Evolutionary conservation across 2,329 filamentous ascomycete genomes (phyloP), one percentile per base, ranked within the genome.

Genomic region (Diaporthe citrichinensis): DNA sequence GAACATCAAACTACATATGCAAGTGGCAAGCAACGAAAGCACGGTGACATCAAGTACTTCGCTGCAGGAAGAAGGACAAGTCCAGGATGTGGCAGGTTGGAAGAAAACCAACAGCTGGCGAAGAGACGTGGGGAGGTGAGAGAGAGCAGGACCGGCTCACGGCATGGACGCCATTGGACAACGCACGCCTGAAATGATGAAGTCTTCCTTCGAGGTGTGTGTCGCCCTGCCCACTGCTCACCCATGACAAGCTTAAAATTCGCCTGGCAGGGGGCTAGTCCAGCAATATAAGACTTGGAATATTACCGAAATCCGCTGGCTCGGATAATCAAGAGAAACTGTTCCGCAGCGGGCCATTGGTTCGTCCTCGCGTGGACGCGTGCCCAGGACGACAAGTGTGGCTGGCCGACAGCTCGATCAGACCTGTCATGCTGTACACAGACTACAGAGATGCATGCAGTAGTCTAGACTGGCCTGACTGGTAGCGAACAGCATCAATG

Each of bases 221-320:
- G 9, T 20, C 31, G 59, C 20, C 49, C n/a, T 57, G 57, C 41
- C 51, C 55, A n/a, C 53, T 49, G 41, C 34, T 28, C 62, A 51
- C 53, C 36, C 39, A 44, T n/a, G 55, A 62, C 61, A 74, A 58
- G 71, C 71, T 74, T 74, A 57, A 61, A 71, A 71, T 58, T 65
- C 61, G 53, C 57, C 49, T 34, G 59, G 61, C 71, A 74, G 74
- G 74, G 74, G 71, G 34, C 20, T 69, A 46, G 34, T 36, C 55
- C 57, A 46, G 67, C 59, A 73, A 74, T 46, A 55, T n/a, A 44
- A 65, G 41, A 72, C 58, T 49, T 61, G 25, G 62, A 31, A 46
- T 58, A 49, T 58, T 58, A 69, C 44, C 44, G 25, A 53, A 68
- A 53, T 68, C 65, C 53, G 34, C 59, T 73, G 75, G 71, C 31